Conservation (phyloP, 306 rosid genomes). For the Citrullus mucosospermus region DNA sequence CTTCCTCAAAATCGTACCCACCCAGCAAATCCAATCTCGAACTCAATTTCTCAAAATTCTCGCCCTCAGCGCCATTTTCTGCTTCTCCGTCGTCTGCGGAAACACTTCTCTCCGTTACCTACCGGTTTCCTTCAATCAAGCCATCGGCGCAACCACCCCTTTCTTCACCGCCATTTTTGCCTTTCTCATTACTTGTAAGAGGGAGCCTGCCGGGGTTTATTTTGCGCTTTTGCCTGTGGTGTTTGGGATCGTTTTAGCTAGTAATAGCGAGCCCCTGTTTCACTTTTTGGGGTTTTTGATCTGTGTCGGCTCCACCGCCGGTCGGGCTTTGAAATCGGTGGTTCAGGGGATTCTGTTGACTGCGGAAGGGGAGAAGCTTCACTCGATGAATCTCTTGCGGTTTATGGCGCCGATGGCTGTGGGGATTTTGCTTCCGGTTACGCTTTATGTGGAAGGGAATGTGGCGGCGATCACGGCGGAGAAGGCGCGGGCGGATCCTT, state of each 20-base stretch:
- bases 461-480: conserved; percentile 30
- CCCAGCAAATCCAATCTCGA: conserved; percentile 61
- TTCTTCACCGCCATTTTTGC: conserved; percentile 87
- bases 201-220: conserved; percentile 63
- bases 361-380: conserved; percentile 80
- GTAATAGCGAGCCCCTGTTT: conserved; percentile 71
- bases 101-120: conserved; percentile 79
- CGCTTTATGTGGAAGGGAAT: conserved; percentile 78
- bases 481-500: conserved; percentile 46
- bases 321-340: conserved; percentile 77
- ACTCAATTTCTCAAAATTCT: conserved; percentile 70
- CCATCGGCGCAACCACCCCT: conserved; percentile 88
- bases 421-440: conserved; percentile 52
- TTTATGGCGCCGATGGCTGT: conserved; percentile 95
- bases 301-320: conserved; percentile 81
- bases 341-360: conserved; percentile 72
- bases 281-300: conserved; percentile 69
- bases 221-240: conserved; percentile 71
- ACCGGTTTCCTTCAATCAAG: conserved; percentile 85
- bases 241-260: conserved; percentile 64
- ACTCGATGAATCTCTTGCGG: conserved; percentile 78
- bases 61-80: conserved; percentile 61
- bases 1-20: conserved; percentile 60
- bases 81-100: conserved; percentile 92
- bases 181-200: conserved; percentile 54